phyloP scores from a whole-genome alignment of 306 rosid genomes.

The Lithocarpus polystachyus region DNA sequence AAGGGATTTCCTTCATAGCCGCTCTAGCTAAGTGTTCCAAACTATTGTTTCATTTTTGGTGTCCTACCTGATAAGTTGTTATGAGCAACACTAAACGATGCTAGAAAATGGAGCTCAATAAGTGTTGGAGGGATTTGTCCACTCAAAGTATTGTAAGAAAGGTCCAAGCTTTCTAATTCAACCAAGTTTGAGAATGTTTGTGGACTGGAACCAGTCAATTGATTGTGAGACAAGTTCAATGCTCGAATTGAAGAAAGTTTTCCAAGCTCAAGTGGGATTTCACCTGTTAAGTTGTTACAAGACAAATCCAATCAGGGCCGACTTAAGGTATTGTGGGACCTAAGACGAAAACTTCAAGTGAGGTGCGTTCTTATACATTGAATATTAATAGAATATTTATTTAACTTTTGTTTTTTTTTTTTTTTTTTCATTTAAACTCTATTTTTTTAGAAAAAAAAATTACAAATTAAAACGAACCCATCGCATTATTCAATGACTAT shows the following conservation, averaged over 20 bases:
- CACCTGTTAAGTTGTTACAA: background rate
- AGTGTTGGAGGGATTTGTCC: background rate
- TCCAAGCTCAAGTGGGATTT: background rate
- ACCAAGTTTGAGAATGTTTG: background rate
- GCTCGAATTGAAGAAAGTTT: background rate
- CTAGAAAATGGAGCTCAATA: background rate
- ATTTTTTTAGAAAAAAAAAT: no score
- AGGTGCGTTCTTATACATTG: no score
- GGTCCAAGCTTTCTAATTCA: background rate
- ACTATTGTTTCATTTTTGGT: background rate
- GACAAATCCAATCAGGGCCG: constrained; percentile 16
- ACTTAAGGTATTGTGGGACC: no score
- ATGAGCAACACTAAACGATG: background rate
- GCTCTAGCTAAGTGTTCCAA: background rate
- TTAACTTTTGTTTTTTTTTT: no score
- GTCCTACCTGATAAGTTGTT: constrained; percentile 2
- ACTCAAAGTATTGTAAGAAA: background rate
- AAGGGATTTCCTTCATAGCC: constrained; percentile 1
- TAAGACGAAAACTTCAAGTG: no score
- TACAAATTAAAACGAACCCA: no score
- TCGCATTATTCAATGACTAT: no score
- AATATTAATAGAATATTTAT: no score
- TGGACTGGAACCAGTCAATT: background rate
- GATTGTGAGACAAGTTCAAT: constrained; percentile 9
- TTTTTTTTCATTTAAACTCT: no score